Evolutionary conservation across 2,329 filamentous ascomycete genomes (phyloP), one percentile per base, ranked within the genome.

Genomic region (Ophiostoma tasmaniense): DNA sequence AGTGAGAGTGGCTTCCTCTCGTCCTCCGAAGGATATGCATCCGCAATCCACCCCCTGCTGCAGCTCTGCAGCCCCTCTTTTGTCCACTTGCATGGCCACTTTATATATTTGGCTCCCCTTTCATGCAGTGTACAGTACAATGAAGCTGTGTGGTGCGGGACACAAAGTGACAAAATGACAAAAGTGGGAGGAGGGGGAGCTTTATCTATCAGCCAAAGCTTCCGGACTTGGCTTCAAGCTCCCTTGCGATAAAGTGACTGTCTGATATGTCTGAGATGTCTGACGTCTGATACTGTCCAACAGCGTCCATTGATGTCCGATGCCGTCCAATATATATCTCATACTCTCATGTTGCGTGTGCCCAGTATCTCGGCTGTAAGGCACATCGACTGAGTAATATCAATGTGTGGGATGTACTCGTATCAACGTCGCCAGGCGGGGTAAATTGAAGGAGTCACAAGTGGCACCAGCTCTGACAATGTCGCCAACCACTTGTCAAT

Each of bases 41-140:
- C 55, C 13, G 25, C 25, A 67, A 50, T 33, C 50, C 52, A 64
- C 66, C 35, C 67, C 45, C 28, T 37, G 68, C 52, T 59, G 65
- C 42, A 52, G 52, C 68, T 65, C 61, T 22, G 20, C n/a, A 25
- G 61, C 61, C 61, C 61, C 61, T 64, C 61, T 20, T 33, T 61
- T 61, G 55, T 64, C 7, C 33, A 64, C 30, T 64, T 37, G 55
- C 55, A 61, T 61, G 55, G 30, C 0, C 7, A 64, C 2, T 35
- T 35, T 64, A 4, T 64, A 35, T 35, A 64, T 37, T 62, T 67
- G 17, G 22, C 66, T 45, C 37, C 33, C 33, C 35, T 35, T 17
- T 30, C n/a, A 37, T 64, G 61, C 33, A 64, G 61, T 37, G 33
- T 64, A 55, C 5, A 45, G 59, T 33, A 62, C 59, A 33, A n/a